These are phyloP conservation scores for Purpureocillium takamizusanense DNA, from an alignment of 2,329 filamentous ascomycete species.

Conservation along the genomic window DNA sequence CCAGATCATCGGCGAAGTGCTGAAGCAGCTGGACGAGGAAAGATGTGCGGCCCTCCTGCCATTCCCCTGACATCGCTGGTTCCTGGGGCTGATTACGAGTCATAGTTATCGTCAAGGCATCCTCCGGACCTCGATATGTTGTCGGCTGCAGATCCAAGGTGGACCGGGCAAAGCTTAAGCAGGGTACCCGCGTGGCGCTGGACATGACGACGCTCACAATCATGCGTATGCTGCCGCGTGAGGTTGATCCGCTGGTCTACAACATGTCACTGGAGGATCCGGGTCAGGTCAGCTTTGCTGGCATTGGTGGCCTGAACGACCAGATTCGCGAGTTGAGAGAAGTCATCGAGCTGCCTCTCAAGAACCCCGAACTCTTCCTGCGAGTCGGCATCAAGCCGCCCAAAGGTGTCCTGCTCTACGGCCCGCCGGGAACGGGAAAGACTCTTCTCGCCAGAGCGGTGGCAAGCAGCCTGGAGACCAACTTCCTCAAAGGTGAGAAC, in stretches of 20 bases:
- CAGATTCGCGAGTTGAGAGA: slow-evolving; percentile 96
- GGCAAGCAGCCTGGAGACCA: slow-evolving; percentile 92
- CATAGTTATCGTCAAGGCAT: slow-evolving; percentile 95
- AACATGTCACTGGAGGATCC: slow-evolving; percentile 99
- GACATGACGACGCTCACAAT: slow-evolving; percentile 99
- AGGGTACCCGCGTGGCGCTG: slow-evolving; percentile 92
- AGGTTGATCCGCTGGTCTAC: slow-evolving; percentile 97
- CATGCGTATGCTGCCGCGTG: slow-evolving; percentile 98
- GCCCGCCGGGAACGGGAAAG: slow-evolving; percentile 94
- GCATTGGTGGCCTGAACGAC: slow-evolving; percentile 95
- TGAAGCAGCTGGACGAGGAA: slow-evolving; percentile 98
- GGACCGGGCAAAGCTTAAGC: slow-evolving; percentile 94
- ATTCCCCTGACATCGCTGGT: neutral
- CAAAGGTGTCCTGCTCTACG: slow-evolving; percentile 93
- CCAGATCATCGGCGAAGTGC: slow-evolving; percentile 96
- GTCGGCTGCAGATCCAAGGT: slow-evolving; percentile 98
- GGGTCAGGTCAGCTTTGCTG: slow-evolving; percentile 93
- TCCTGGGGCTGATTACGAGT: neutral
- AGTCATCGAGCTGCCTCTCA: slow-evolving; percentile 94
- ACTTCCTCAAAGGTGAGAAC: slow-evolving; percentile 80
- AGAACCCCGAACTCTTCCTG: slow-evolving; percentile 96
- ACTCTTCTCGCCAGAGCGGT: slow-evolving; percentile 90
- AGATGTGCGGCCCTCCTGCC: slow-evolving; percentile 58
- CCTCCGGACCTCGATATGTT: slow-evolving; percentile 92
- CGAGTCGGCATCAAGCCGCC: slow-evolving; percentile 98